Conservation (phyloP, 129 eudicot genomes). For the Flaveria robusta region DNA sequence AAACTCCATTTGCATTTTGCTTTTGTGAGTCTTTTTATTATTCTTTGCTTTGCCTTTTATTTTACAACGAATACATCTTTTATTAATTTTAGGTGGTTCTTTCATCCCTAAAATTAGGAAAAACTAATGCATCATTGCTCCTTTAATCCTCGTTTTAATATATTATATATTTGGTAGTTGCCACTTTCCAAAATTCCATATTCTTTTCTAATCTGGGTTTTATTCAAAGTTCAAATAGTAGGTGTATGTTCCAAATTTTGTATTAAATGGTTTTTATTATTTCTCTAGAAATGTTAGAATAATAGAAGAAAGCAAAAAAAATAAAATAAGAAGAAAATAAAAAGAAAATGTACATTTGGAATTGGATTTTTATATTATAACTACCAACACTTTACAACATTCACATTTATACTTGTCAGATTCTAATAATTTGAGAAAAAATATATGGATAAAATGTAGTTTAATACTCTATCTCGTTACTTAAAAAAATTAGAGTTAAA, state of each 20-base stretch:
- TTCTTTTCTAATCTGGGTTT: background rate
- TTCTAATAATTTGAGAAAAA: no score
- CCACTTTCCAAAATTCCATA: constrained; percentile 10
- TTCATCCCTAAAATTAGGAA: constrained; percentile 8
- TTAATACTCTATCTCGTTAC: no score
- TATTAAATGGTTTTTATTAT: background rate
- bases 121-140: background rate
- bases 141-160: constrained; percentile 6
- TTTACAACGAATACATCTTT: constrained; percentile 8
- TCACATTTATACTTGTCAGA: no score
- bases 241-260: constrained; percentile 6
- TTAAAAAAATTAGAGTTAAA: no score
- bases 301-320: background rate
- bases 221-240: constrained; percentile 15
- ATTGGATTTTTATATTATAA: background rate
- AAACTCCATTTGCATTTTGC: background rate
- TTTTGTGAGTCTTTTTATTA: background rate
- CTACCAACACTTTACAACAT: background rate
- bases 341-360: background rate
- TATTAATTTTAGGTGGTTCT: background rate
- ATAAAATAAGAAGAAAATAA: background rate
- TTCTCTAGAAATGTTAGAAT: background rate
- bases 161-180: background rate
- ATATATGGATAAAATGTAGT: no score
- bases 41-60: background rate